Evolutionary conservation across 306 rosid species (phyloP).

Genomic region (Sophora flavescens): DNA sequence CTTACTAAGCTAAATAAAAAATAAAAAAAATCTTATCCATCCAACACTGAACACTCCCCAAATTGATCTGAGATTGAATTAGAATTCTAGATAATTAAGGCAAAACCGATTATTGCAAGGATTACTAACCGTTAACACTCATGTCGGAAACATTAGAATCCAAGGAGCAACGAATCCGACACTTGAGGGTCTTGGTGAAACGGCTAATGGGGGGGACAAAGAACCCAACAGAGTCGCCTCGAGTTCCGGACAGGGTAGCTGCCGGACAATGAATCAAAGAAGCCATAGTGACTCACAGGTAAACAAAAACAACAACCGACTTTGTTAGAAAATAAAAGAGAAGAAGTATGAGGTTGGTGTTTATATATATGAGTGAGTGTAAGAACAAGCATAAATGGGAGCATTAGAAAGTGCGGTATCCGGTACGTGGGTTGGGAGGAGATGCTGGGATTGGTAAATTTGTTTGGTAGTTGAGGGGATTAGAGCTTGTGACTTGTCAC

Average conservation of each 20-base stretch:
- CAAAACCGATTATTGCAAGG: neutral
- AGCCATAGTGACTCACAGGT: conserved; percentile 62
- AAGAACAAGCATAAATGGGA: neutral
- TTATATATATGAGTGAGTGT: neutral
- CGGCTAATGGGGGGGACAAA: conserved; percentile 44
- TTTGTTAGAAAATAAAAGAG: neutral
- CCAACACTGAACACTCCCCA: neutral
- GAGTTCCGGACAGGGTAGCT: conserved; percentile 55
- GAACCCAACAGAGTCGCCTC: conserved; percentile 44
- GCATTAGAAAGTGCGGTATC: conserved; percentile 50
- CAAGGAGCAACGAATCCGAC: conserved; percentile 73
- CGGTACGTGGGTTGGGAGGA: conserved; percentile 43
- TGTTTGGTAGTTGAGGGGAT: conserved; percentile 62
- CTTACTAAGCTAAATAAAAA: neutral
- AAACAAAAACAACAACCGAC: neutral
- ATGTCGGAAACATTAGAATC: conserved; percentile 88
- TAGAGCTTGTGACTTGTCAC: conserved; percentile 1
- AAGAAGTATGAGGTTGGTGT: neutral
- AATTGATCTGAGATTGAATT: conserved; percentile 21
- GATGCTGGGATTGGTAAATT: conserved; percentile 63
- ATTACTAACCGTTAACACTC: conserved; percentile 75
- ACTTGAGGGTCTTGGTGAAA: conserved; percentile 49
- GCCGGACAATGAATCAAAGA: conserved; percentile 67
- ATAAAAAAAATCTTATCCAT: too few relatives aligned
- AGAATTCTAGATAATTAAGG: neutral